These are phyloP conservation scores for Anastatica hierochuntica DNA, from an alignment of 345 rosid genomes.

Conservation along the genomic window DNA sequence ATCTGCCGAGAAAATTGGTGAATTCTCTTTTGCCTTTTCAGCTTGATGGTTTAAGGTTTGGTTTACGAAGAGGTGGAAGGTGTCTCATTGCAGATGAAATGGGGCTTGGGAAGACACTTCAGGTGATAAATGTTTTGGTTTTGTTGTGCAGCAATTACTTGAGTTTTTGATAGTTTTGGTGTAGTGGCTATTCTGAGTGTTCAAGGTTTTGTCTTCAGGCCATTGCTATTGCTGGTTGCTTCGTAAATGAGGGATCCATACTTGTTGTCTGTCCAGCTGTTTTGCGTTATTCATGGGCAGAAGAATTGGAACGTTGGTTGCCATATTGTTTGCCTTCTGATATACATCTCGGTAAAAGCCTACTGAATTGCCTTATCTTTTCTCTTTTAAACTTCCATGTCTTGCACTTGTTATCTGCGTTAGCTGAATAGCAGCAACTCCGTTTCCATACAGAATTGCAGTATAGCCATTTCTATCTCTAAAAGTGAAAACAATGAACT, in stretches of 20 bases:
- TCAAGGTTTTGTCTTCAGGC: conserved; percentile 51
- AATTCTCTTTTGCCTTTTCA: conserved; percentile 77
- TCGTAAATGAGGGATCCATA: conserved; percentile 61
- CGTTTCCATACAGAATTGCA: too few relatives aligned
- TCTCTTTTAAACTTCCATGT: not conserved
- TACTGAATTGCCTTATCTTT: not conserved
- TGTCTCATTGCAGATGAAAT: conserved; percentile 97
- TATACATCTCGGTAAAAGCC: conserved; percentile 68
- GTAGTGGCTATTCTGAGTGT: not conserved
- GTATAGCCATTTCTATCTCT: not conserved
- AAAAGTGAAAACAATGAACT: not conserved
- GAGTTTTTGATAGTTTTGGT: not conserved
- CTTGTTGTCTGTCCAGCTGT: conserved; percentile 95
- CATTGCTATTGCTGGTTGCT: conserved; percentile 86
- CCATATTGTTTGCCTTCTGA: conserved; percentile 81
- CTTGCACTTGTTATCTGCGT: not conserved
- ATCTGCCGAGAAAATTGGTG: conserved; percentile 50
- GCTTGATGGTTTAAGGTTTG: conserved; percentile 74
- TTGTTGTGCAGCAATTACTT: not conserved
- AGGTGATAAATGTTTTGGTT: conserved; percentile 34
- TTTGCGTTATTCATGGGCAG: conserved; percentile 87
- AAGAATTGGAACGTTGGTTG: conserved; percentile 93
- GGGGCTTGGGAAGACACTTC: conserved; percentile 97
- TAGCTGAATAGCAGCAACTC: too few relatives aligned
- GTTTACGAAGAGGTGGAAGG: conserved; percentile 76